Base-by-base conservation (phyloP, 768 basidiomycete genomes). In the Russula olivacea region DNA sequence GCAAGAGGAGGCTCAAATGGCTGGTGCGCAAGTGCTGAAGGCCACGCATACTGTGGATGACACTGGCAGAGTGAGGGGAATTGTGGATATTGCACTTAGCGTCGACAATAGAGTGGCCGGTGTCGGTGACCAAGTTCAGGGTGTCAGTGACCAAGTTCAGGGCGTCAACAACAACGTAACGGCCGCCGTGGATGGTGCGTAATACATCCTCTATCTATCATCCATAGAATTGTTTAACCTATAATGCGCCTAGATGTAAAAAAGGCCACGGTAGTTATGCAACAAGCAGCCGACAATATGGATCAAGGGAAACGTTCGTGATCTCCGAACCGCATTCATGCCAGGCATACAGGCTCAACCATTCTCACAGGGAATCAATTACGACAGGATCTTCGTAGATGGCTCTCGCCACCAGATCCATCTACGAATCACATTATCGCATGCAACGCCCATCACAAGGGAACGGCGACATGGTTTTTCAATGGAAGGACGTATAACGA, bases 331-430 rank as follows among this genome's bases (percentile, higher is more conserved):
- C 2, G 21, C n/a, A 10, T 28, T n/a, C 5, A 17, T 36, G 30
- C 19, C 11, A 2, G 17, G 2, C 2, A 4, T 55, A 6, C 30
- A 14, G 0, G 8, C 32, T 48, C 19, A 40, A 23, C 2, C 11
- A 12, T n/a, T 12, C 6, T 19, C 11, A 4, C 34, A 61, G 59
- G n/a, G 19, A 54, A 25, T 19, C 41, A 40, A 17, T 23, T 61
- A 45, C 41, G 21, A 8, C 11, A 38, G 3, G 17, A 10, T 15
- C 11, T 61, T 28, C 21, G 23, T 2, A 28, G 34, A 17, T 61
- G 59, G 59, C 52, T 61, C 43, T 61, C 59, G 2, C 59, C 59
- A 28, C 28, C 52, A 4, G 53, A 61, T 14, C 59, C 59, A 8
- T 54, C 45, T 15, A 54, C 41, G 1, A 61, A 55, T 10, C 52